Evolutionary conservation across 495 filamentous ascomycete genomes (phyloP), one percentile per base, ranked within the genome.

Genomic region (Daldinia decipiens): DNA sequence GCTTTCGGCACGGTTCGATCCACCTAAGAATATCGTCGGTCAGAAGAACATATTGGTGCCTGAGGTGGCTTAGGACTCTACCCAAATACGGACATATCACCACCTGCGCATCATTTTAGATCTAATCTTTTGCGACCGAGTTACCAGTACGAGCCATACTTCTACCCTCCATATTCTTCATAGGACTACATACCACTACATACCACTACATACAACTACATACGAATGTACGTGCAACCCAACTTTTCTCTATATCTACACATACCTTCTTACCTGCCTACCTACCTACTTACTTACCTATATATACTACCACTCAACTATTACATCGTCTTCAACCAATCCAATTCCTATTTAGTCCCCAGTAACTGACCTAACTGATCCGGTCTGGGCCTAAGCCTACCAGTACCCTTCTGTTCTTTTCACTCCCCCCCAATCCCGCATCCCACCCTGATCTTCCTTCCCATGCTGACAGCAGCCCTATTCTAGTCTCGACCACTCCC

Each of bases 391-490:
- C 59, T 24, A 43, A 24, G 55, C 32, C 61, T 65, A 65, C 57
- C 68, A 52, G 31, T 65, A 47, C 58, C 72, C 19, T 61, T 70
- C 59, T 43, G 43, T 64, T 31, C 55, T 67, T 59, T 65, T 64
- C 57, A 50, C 60, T 43, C 27, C 27, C 31, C 62, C 51, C 67
- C 34, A 36, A 64, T 68, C 56, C 56, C 62, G 53, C 65, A 65
- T 74, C 62, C 53, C 39, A 62, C 71, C 70, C 59, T 59, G 38
- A 66, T 55, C 62, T 56, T 58, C 55, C 53, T 60, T 53, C 45
- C 65, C 59, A 47, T 61, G 70, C 68, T 70, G 70, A 71, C 70
- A n/a, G 62, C 67, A 72, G 65, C 71, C 68, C 71, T 72, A 64
- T 62, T 70, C 67, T 70, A 70, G 73, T 66, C 54, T 67, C 51